Base-by-base conservation (phyloP, 192 early-diverging fungal genomes). In the Podila clonocystis region DNA sequence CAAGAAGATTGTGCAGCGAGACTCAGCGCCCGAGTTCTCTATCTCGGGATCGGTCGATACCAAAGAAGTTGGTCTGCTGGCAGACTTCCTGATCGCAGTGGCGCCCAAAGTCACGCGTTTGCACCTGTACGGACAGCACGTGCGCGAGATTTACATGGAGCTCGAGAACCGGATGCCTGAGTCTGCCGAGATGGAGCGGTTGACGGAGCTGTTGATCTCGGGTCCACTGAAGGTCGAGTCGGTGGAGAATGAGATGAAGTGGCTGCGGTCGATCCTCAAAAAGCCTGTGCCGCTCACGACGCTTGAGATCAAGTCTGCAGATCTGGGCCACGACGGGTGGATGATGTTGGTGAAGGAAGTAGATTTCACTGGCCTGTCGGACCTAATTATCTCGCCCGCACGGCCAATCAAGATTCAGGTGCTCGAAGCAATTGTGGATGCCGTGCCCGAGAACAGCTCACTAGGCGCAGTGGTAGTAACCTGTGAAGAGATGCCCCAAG, bases 261-360 rank as follows among this genome's bases (percentile, higher is more conserved):
- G 75, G 75, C 63, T 67, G 20, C 62, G 59, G 15, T 62, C 75
- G 4, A 28, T 76, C n/a, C 38, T 76, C 24, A 50, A 50, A 15
- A 77, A 77, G 13, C 48, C 52, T 3, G 52, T 50, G 6, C 75
- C 75, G n/a, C 19, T 77, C 11, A 57, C 22, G 15, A 77, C 62
- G 26, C 52, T 77, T 50, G 75, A 77, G 36, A 57, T 77, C 24
- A 68, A 70, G 13, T 65, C 49, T 20, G 68, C 69, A 19, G 69
- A 77, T 17, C 50, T 77, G 33, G 69, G 75, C 28, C 75, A 77
- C 36, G 67, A 77, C 26, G 75, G 75, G 6, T 77, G 75, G 75
- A 77, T 77, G 75, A 77, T 68, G 13, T 48, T 77, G 0, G 75
- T 68, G 9, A 62, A 77, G n/a, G 75, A 77, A 33, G 58, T 77